These are phyloP conservation scores for Phytophthora sojae DNA, from an alignment of 352 stramenopile genomes.

Conservation along the genomic window DNA sequence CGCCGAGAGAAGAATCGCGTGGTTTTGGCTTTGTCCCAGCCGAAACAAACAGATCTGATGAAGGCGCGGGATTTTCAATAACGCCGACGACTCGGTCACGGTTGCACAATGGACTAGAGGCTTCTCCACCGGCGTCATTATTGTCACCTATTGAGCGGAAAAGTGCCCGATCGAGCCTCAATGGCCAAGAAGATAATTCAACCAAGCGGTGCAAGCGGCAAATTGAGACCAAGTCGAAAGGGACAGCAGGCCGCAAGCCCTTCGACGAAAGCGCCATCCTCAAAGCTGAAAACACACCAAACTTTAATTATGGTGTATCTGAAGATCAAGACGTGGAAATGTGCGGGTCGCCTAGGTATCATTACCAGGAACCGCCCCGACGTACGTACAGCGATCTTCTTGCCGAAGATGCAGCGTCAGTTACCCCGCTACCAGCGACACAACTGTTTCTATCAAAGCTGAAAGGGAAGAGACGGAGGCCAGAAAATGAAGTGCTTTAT, in stretches of 20 bases:
- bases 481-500: constrained; percentile 52
- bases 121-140: constrained; percentile 28
- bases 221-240: constrained; percentile 24
- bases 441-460: constrained; percentile 66
- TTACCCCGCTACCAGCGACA: constrained; percentile 59
- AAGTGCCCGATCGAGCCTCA: constrained; percentile 20
- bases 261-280: not conserved
- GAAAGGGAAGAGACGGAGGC: constrained; percentile 60
- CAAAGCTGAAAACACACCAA: not conserved
- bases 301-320: not conserved
- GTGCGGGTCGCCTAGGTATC: constrained; percentile 10
- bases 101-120: constrained; percentile 12
- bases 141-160: constrained; percentile 35
- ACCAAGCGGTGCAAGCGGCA: constrained; percentile 30
- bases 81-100: constrained; percentile 31
- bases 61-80: constrained; percentile 12
- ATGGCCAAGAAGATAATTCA: constrained; percentile 19
- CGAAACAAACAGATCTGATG: constrained; percentile 7
- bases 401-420: constrained; percentile 2
- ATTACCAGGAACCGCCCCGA: not conserved
- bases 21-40: constrained; percentile 6
- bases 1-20: constrained; percentile 13
- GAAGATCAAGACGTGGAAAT: constrained; percentile 14
- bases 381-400: constrained; percentile 11
- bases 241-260: constrained; percentile 2